Evolutionary conservation across 768 basidiomycete species (phyloP).

Genomic region (Xanthoconium purpureum): DNA sequence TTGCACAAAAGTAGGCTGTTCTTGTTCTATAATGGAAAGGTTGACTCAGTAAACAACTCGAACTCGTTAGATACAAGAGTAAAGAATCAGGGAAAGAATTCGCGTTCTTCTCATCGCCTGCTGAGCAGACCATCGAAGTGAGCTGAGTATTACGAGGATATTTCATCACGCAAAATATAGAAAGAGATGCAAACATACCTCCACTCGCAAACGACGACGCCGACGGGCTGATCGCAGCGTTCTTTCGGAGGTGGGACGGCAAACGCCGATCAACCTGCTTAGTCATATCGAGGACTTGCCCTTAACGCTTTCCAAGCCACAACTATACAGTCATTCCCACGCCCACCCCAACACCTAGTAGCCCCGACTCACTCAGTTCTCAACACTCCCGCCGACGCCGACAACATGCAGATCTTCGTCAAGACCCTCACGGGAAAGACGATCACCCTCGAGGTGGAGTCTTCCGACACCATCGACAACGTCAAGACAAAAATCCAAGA

Average conservation of each 20-base stretch:
- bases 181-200: constrained; percentile 5
- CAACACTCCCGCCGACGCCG: constrained; percentile 5
- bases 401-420: constrained; percentile 71
- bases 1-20: not conserved
- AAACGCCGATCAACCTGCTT: not conserved
- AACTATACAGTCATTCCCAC: constrained; percentile 35
- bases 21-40: not conserved
- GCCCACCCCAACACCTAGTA: not conserved
- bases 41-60: constrained; percentile 2
- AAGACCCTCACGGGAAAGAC: constrained; percentile 72
- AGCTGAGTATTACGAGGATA: constrained; percentile 52
- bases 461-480: constrained; percentile 29
- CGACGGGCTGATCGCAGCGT: too few relatives aligned
- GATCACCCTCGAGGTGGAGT: constrained; percentile 31
- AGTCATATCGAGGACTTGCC: constrained; percentile 16
- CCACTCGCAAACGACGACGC: not conserved
- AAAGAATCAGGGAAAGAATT: constrained; percentile 37
- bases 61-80: not conserved
- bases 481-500: constrained; percentile 44
- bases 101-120: constrained; percentile 54
- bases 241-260: not conserved
- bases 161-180: constrained; percentile 27
- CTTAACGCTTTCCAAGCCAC: constrained; percentile 26
- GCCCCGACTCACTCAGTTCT: not conserved
- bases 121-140: constrained; percentile 55